Conservation (phyloP, 495 filamentous ascomycete genomes). For the Sordaria brevicollis region DNA sequence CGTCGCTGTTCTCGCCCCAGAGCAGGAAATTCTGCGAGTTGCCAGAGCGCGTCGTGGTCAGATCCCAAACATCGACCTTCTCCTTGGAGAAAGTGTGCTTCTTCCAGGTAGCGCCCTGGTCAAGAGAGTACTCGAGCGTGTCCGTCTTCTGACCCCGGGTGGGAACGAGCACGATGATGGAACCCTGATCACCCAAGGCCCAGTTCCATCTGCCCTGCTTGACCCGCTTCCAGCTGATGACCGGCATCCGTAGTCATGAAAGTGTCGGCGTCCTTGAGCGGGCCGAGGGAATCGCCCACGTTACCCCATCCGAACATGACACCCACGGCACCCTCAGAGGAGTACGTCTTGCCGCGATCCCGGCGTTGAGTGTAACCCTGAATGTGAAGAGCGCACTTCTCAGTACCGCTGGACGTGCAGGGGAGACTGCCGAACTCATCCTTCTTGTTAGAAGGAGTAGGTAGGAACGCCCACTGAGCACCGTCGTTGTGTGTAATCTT, state of each 20-base stretch:
- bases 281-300: slow-evolving; percentile 60
- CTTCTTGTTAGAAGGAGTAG: slow-evolving; percentile 47
- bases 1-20: slow-evolving; percentile 56
- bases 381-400: slow-evolving; percentile 77
- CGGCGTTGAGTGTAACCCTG: slow-evolving; percentile 88
- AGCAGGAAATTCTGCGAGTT: slow-evolving; percentile 81
- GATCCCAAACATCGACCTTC: slow-evolving; percentile 58
- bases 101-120: slow-evolving; percentile 69
- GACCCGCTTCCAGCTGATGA: slow-evolving; percentile 71
- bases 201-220: slow-evolving; percentile 82
- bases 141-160: slow-evolving; percentile 44
- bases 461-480: slow-evolving; percentile 65
- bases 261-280: slow-evolving; percentile 59
- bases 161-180: slow-evolving; percentile 73
- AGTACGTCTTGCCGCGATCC: slow-evolving; percentile 71
- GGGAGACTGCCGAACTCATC: slow-evolving; percentile 64
- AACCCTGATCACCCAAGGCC: slow-evolving; percentile 91
- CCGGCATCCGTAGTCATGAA: slow-evolving; percentile 85
- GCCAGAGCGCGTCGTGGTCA: slow-evolving; percentile 83
- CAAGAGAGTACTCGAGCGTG: slow-evolving; percentile 61
- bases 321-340: slow-evolving; percentile 79
- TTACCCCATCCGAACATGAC: slow-evolving; percentile 89
- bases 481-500: slow-evolving; percentile 96
- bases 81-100: slow-evolving; percentile 61
- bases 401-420: slow-evolving; percentile 50